Evolutionary conservation across 768 basidiomycete species (phyloP).

Genomic region (Amanita pseudoporphyria): DNA sequence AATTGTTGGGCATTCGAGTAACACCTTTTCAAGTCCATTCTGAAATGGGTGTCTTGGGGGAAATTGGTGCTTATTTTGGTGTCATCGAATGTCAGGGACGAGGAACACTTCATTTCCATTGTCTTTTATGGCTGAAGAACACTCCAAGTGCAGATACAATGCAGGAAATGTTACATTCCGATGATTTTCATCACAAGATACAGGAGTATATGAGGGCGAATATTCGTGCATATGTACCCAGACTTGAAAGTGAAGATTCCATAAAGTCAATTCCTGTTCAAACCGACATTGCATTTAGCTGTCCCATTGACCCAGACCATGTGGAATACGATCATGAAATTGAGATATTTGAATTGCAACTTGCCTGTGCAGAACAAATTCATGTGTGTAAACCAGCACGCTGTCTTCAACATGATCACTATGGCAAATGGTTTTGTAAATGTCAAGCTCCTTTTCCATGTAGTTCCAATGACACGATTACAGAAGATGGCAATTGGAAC

Average conservation of each 20-base stretch:
- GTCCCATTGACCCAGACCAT: slow-evolving; percentile 20
- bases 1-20: background rate
- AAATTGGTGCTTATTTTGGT: slow-evolving; percentile 14
- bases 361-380: slow-evolving; percentile 19
- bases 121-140: slow-evolving; percentile 23
- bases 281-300: slow-evolving; percentile 21
- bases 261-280: slow-evolving; percentile 17
- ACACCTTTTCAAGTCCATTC: slow-evolving; percentile 12
- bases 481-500: slow-evolving; percentile 18
- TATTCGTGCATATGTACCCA: slow-evolving; percentile 21
- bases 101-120: slow-evolving; percentile 26
- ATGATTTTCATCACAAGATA: slow-evolving; percentile 19
- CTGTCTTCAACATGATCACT: slow-evolving; percentile 15
- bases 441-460: slow-evolving; percentile 19
- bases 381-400: slow-evolving; percentile 19
- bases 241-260: slow-evolving; percentile 17
- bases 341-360: slow-evolving; percentile 12
- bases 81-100: slow-evolving; percentile 29
- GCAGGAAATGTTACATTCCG: slow-evolving; percentile 13
- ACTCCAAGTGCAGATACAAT: slow-evolving; percentile 22
- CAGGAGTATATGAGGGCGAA: slow-evolving; percentile 22
- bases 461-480: slow-evolving; percentile 12
- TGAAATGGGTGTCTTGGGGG: slow-evolving; percentile 9
- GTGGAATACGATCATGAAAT: slow-evolving; percentile 13
- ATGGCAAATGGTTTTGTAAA: slow-evolving; percentile 22